phyloP scores from a whole-genome alignment of 1,139 yeast genomes.

The Yamadazyma triangularis region DNA sequence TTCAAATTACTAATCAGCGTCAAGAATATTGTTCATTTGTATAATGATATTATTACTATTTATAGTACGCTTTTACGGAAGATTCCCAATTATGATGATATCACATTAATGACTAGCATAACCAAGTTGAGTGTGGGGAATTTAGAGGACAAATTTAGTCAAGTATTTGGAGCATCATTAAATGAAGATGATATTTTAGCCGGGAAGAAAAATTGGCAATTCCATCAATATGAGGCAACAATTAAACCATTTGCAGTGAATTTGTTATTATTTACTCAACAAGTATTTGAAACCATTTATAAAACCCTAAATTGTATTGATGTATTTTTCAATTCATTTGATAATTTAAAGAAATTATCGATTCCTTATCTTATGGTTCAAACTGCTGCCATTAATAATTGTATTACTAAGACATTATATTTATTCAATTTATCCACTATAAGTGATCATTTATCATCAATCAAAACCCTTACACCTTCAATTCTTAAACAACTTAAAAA shows the following conservation, averaged over 20 bases:
- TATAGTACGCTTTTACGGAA: slow-evolving; percentile 38
- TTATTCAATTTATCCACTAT: slow-evolving; percentile 25
- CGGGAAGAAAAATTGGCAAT: slow-evolving; percentile 24
- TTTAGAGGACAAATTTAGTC: slow-evolving; percentile 31
- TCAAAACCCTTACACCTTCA: slow-evolving; percentile 18
- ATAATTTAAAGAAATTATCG: slow-evolving; percentile 35
- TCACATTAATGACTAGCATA: slow-evolving; percentile 29
- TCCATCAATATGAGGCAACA: slow-evolving; percentile 20
- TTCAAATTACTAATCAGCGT: slow-evolving; percentile 24
- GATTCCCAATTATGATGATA: slow-evolving; percentile 40
- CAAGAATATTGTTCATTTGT: slow-evolving; percentile 33
- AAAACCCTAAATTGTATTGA: slow-evolving; percentile 29
- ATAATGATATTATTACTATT: slow-evolving; percentile 35
- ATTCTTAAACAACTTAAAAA: slow-evolving; percentile 27
- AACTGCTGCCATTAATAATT: slow-evolving; percentile 23
- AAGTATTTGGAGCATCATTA: slow-evolving; percentile 20
- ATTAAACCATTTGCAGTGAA: slow-evolving; percentile 19
- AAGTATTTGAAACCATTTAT: slow-evolving; percentile 18
- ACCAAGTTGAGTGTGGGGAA: slow-evolving; percentile 20
- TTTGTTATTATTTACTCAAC: slow-evolving; percentile 17
- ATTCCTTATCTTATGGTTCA: slow-evolving; percentile 32
- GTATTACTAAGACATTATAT: slow-evolving; percentile 21
- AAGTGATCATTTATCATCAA: slow-evolving; percentile 20
- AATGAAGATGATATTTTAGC: slow-evolving; percentile 6
- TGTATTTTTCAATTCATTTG: slow-evolving; percentile 32